phyloP scores from a whole-genome alignment of 768 basidiomycete genomes.

The Phaeotremella skinneri region DNA sequence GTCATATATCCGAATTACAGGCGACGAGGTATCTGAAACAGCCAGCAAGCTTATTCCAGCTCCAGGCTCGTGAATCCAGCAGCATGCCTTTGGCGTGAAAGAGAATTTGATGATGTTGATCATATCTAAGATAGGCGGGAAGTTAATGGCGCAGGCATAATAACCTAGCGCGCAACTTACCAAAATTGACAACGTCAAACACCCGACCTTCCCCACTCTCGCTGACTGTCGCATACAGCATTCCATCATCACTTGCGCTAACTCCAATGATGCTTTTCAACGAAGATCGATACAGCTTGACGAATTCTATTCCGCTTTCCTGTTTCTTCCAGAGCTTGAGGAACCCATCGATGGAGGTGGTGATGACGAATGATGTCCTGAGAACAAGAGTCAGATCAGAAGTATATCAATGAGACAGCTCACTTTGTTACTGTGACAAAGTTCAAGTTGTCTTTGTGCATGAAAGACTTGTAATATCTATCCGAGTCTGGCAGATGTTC shows the following conservation, averaged over 20 bases:
- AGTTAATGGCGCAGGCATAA: too few species aligned
- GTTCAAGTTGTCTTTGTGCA: constrained; percentile 92
- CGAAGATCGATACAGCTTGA: constrained; percentile 96
- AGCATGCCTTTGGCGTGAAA: constrained; percentile 80
- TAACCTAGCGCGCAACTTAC: constrained; percentile 56
- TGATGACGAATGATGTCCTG: constrained; percentile 90
- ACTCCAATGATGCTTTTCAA: constrained; percentile 73
- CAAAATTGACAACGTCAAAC: constrained; percentile 97
- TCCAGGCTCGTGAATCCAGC: constrained; percentile 90
- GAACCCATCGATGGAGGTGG: constrained; percentile 91
- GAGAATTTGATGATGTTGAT: constrained; percentile 94
- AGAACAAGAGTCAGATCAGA: background rate
- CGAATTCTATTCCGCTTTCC: constrained; percentile 90
- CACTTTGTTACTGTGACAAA: constrained; percentile 86
- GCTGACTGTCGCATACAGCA: constrained; percentile 83
- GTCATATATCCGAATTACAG: constrained; percentile 83
- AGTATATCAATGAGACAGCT: constrained; percentile 30
- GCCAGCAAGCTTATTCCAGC: constrained; percentile 85
- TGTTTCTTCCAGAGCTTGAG: constrained; percentile 99
- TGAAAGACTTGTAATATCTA: constrained; percentile 95
- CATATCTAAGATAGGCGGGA: constrained; percentile 68
- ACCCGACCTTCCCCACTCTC: constrained; percentile 92
- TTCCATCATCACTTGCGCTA: constrained; percentile 85
- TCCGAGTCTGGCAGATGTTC: constrained; percentile 88
- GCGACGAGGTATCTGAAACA: constrained; percentile 76